Conservation (phyloP, 1,139 yeast genomes). For the Yarrowia galli region DNA sequence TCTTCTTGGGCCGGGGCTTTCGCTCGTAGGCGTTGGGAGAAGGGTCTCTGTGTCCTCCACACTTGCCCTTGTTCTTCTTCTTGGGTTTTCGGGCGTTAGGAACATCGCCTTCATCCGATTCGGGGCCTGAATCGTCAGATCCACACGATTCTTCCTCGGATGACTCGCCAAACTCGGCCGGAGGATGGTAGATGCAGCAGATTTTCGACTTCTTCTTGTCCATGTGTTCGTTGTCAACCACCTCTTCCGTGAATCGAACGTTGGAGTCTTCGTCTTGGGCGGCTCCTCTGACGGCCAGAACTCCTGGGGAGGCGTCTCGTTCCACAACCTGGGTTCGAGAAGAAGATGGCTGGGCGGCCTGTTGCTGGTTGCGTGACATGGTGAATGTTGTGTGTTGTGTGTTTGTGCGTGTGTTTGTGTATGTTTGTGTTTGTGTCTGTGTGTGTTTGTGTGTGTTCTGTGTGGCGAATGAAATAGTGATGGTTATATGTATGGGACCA, state of each 20-base stretch:
- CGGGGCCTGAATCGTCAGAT: constrained; percentile 52
- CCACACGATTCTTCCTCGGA: constrained; percentile 54
- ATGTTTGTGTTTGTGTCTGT: background rate
- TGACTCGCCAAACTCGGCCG: constrained; percentile 71
- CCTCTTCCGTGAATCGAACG: constrained; percentile 86
- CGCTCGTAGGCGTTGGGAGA: constrained; percentile 53
- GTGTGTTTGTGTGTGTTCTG: background rate
- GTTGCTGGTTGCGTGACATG: constrained; percentile 15
- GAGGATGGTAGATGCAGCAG: constrained; percentile 95
- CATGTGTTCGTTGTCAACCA: constrained; percentile 87
- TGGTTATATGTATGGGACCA: constrained; percentile 14
- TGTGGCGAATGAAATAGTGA: constrained; percentile 17
- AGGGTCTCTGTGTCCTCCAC: constrained; percentile 41
- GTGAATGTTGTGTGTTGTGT: background rate
- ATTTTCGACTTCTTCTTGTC: constrained; percentile 87
- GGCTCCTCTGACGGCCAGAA: constrained; percentile 5
- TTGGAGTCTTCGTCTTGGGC: constrained; percentile 34
- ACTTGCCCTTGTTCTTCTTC: constrained; percentile 39
- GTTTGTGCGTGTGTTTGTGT: background rate
- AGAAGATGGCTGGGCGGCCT: constrained; percentile 19
- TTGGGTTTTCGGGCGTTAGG: constrained; percentile 39
- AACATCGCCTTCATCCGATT: constrained; percentile 46
- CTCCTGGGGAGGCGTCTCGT: constrained; percentile 24
- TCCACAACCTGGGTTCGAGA: constrained; percentile 28
- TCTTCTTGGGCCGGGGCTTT: constrained; percentile 46